These are phyloP conservation scores for Phanerochaete carnosa DNA, from an alignment of 768 basidiomycete species.

Conservation along the genomic window DNA sequence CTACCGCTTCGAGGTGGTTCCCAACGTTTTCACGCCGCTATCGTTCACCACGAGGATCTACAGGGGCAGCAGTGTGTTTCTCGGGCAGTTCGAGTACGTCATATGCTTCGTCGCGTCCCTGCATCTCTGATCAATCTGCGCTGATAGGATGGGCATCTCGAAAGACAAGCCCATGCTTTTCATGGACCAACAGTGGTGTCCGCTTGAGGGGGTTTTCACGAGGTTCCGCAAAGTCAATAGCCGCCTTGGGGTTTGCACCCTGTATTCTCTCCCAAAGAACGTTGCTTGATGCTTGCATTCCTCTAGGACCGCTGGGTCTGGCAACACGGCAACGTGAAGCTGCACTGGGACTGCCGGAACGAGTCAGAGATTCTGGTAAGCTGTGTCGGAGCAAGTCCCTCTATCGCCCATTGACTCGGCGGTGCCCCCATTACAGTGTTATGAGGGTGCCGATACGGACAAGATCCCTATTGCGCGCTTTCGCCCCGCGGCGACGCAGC, in stretches of 20 bases:
- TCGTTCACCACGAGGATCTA: conserved; percentile 9
- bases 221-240: conserved; percentile 12
- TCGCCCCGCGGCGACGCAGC: conserved; percentile 10
- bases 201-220: conserved; percentile 9
- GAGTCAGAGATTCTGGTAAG: conserved; percentile 6
- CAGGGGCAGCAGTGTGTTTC: conserved; percentile 5
- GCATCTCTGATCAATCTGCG: background rate
- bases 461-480: conserved; percentile 5
- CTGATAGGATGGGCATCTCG: conserved; percentile 12
- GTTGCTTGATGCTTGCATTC: background rate
- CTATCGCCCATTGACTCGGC: background rate
- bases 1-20: conserved; percentile 9
- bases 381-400: background rate
- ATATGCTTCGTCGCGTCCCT: background rate
- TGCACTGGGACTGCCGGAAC: conserved; percentile 13
- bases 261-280: background rate
- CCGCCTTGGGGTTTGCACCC: conserved; percentile 4
- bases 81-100: conserved; percentile 14
- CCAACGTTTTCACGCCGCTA: conserved; percentile 13
- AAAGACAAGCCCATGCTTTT: conserved; percentile 7
- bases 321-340: conserved; percentile 4
- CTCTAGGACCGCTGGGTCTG: conserved; percentile 12
- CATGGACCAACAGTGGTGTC: conserved; percentile 7
- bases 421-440: conserved; percentile 4
- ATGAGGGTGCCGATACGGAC: background rate